phyloP scores from a whole-genome alignment of 768 basidiomycete genomes.

The Mrakia frigida region DNA sequence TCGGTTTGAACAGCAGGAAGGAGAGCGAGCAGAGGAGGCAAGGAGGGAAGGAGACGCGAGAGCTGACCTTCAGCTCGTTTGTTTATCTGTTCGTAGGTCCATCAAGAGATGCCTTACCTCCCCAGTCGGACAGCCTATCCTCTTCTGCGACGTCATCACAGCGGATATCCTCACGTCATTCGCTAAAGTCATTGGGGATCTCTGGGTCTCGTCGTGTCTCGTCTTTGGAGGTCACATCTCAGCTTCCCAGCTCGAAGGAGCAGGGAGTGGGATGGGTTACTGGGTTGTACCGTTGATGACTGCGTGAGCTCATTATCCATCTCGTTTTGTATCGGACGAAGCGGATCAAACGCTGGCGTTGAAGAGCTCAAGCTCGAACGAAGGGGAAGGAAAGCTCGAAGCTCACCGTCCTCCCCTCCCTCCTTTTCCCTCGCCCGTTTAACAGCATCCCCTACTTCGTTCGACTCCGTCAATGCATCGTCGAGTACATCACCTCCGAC shows the following conservation, averaged over 20 bases:
- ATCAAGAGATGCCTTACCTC: conserved; percentile 69
- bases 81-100: conserved; percentile 50
- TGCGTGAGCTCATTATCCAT: conserved; percentile 55
- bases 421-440: neutral
- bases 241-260: conserved; percentile 54
- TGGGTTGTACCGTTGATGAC: conserved; percentile 80
- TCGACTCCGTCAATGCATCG: conserved; percentile 88
- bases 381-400: neutral
- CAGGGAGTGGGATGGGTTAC: conserved; percentile 57
- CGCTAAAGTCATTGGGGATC: conserved; percentile 91
- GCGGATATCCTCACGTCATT: conserved; percentile 96
- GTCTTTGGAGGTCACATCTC: conserved; percentile 71
- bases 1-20: no score
- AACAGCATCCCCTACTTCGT: conserved; percentile 77
- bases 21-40: neutral
- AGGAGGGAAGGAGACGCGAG: neutral
- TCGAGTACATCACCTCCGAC: conserved; percentile 65
- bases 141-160: conserved; percentile 87
- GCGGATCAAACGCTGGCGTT: neutral
- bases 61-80: neutral
- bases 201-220: conserved; percentile 84
- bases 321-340: neutral
- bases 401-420: neutral
- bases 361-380: neutral
- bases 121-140: conserved; percentile 57